Percentiles rank a stretch among this genome's conserved stretches.
Conservation (phyloP, 768 basidiomycete species). For the Filobasidium floriforme region DNA sequence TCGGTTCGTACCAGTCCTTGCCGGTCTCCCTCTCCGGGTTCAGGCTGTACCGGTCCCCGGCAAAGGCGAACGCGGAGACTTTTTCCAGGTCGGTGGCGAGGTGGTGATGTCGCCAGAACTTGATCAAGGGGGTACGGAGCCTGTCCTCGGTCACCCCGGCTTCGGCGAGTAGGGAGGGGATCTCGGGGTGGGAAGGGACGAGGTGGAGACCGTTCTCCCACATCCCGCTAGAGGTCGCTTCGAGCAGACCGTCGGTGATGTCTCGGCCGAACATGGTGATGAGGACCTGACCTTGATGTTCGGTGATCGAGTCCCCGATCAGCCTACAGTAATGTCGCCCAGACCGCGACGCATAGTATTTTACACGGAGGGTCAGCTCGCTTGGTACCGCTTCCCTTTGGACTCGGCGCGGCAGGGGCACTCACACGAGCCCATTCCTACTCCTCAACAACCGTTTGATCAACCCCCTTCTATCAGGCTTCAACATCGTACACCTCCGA, state of each 20-base stretch:
- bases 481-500: background rate
- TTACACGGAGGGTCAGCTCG: too few relatives aligned
- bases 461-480: background rate
- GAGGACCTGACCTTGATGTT: too few relatives aligned
- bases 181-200: background rate
- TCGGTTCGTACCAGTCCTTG: background rate
- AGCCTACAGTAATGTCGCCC: background rate
- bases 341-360: too few relatives aligned
- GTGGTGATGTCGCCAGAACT: background rate
- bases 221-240: background rate
- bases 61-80: background rate
- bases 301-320: background rate
- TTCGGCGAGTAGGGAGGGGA: background rate
- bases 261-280: too few relatives aligned
- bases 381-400: too few relatives aligned
- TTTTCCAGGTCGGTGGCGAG: background rate
- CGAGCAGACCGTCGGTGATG: background rate
- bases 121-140: background rate
- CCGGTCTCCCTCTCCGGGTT: background rate
- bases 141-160: background rate
- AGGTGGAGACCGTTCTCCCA: too few relatives aligned
- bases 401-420: too few relatives aligned
- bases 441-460: constrained; percentile 12
- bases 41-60: background rate
- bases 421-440: background rate